Conservation (phyloP, 495 filamentous ascomycete species). For the Podospora pseudopauciseta region DNA sequence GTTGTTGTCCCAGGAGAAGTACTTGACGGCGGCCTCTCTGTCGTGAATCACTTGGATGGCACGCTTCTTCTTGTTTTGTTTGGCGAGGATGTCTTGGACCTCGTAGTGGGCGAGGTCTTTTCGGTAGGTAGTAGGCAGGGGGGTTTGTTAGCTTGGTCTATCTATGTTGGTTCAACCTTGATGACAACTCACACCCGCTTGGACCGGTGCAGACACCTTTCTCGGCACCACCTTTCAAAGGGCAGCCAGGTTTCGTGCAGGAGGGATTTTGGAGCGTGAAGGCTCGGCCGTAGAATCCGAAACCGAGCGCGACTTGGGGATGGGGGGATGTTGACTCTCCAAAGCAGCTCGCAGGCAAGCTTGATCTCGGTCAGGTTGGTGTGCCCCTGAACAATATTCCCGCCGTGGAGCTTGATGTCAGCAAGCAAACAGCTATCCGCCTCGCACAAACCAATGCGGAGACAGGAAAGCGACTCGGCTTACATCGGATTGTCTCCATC, state of each 20-base stretch:
- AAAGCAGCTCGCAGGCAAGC: slow-evolving; percentile 44
- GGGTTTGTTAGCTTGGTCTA: too few relatives aligned
- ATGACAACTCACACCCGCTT: slow-evolving; percentile 19
- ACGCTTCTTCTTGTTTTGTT: not conserved
- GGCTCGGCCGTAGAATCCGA: slow-evolving; percentile 51
- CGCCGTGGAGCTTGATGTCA: slow-evolving; percentile 3
- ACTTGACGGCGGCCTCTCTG: slow-evolving; percentile 32
- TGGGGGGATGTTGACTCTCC: slow-evolving; percentile 47
- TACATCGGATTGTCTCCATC: slow-evolving; percentile 22
- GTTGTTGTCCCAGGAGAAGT: slow-evolving; percentile 32
- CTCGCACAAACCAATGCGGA: too few relatives aligned
- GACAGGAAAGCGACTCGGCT: too few relatives aligned
- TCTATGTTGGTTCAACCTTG: too few relatives aligned
- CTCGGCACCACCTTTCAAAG: slow-evolving; percentile 24
- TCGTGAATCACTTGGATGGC: too few relatives aligned
- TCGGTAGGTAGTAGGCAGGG: too few relatives aligned
- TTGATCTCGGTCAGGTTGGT: slow-evolving; percentile 56
- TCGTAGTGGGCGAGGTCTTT: slow-evolving; percentile 34
- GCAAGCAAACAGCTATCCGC: too few relatives aligned
- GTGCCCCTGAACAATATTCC: slow-evolving; percentile 40
- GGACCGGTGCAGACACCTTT: slow-evolving; percentile 33
- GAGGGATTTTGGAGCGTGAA: slow-evolving; percentile 23
- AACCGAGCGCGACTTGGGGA: slow-evolving; percentile 42
- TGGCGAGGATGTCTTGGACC: slow-evolving; percentile 28
- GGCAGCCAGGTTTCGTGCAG: slow-evolving; percentile 27